Base-by-base conservation (phyloP, 192 early-diverging fungal species). In the Coemansia sp. region DNA sequence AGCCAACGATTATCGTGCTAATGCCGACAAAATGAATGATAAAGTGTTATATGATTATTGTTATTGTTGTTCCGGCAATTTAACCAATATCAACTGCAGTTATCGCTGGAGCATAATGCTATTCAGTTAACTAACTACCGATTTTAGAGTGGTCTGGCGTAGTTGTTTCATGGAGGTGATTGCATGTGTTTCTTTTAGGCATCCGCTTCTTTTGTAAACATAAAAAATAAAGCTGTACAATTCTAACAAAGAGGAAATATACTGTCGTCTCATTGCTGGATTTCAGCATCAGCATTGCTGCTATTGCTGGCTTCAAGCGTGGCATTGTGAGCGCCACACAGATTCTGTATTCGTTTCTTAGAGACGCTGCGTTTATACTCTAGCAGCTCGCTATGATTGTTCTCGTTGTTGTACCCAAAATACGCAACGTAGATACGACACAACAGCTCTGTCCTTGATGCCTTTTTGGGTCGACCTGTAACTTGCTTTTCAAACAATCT, bases 391-490 rank as follows among this genome's bases (percentile, higher is more conserved):
- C 90, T 92, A 74, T 97, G 94, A 48, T 90, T 89, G 26, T 92
- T 88, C 73, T 98, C 95, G 71, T 98, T 94, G 52, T 91, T 84
- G 71, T 95, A 99, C 40, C 97, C 95, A 65, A 91, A 99, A 74
- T 99, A 99, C 65, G 94, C 92, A 1, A 94, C 94, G 71, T 97
- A 95, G 12, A 94, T 89, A 26, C 91, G 85, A 52, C 86, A 79
- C 60, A 88, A 84, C 65, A 99, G 74, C 40, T 95, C 93, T 11
- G 78, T 74, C 65, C 91, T 86, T 39, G 85, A 87, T 85, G 41
- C 78, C 73, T 61, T 73, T 74, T 26, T 85, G 40, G 1, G 67
- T 19, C 77, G 51, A 0, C 69, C 86, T 84, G 7, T 49, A n/a
- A 61, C 18, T 75, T 89, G 78, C 74, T 89, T 77, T 57, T 93